phyloP scores from a whole-genome alignment of 148 eudicot genomes.

The Rhododendron williamsianum region DNA sequence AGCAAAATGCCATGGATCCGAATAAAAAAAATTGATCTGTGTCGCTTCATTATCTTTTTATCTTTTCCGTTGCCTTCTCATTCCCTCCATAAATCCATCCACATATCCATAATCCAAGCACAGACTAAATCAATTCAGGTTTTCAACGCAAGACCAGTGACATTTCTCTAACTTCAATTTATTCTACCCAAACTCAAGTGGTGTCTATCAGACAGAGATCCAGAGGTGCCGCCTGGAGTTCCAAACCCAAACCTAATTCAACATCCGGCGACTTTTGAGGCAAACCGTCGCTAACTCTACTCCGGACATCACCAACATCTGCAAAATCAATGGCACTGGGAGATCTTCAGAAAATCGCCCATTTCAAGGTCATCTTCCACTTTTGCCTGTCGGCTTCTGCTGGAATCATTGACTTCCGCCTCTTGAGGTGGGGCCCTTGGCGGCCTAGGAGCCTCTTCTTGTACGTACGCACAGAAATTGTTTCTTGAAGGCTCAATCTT shows the following conservation, averaged over 20 bases:
- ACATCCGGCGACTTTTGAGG: conserved; percentile 29
- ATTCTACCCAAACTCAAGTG: conserved; percentile 20
- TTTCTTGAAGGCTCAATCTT: conserved; percentile 49
- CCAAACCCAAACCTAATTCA: conserved; percentile 21
- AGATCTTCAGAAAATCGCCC: conserved; percentile 54
- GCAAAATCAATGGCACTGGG: conserved; percentile 49
- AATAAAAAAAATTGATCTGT: not conserved
- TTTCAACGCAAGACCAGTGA: conserved; percentile 26
- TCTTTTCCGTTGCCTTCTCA: not conserved
- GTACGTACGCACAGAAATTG: conserved; percentile 40
- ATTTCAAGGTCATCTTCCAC: conserved; percentile 71
- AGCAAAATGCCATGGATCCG: not conserved
- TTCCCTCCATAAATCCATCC: not conserved
- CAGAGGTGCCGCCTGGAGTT: conserved; percentile 18
- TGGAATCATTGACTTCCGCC: conserved; percentile 15
- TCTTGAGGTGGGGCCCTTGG: conserved; percentile 24
- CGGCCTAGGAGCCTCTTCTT: conserved; percentile 40
- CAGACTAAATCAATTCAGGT: conserved; percentile 5
- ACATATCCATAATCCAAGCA: not conserved
- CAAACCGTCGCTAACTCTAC: conserved; percentile 30
- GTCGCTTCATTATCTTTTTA: not conserved
- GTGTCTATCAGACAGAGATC: conserved; percentile 9
- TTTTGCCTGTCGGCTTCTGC: conserved; percentile 39
- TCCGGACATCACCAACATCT: conserved; percentile 10
- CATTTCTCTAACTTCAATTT: conserved; percentile 26